Base-by-base conservation (phyloP, 306 rosid genomes). In the Gastrolobium bilobum region DNA sequence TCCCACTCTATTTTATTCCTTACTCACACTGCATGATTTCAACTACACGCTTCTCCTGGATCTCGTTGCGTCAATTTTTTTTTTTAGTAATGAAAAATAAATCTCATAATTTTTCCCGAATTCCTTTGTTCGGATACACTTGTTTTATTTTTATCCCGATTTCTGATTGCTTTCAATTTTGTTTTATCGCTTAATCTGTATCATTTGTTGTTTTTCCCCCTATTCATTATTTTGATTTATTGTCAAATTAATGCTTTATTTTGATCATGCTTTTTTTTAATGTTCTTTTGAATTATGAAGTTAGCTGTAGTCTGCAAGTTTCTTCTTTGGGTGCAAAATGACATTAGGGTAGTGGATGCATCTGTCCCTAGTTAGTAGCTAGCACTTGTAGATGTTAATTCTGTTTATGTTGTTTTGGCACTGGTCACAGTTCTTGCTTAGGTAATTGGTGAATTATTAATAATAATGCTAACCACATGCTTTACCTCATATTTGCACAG, bases 41-140 rank as follows among this genome's bases (percentile, higher is more conserved):
- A 29, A 58, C 2, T n/a, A 2, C 61, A n/a, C 80, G 15, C 44
- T 59, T 50, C n/a, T 63, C 51, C 33, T 13, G 3, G 79, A 71
- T 82, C 79, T 71, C 75, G 37, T 31, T 5, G 29, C 44, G 52
- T n/a, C 38, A 33, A 0, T 59, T 82, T 20, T 33, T 53, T 6
- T 34, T 15, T 4, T 31, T 38, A 10, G 35, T 26, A 26, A 43
- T 42, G 7, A 51, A 26, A 30, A 72, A 10, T 14, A 7, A 7
- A 8, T 44, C 1, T 64, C 31, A 0, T 66, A 34, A 9, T 14
- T 3, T 44, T 33, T 47, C 1, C 8, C 51, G 1, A 68, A 44
- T 46, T 59, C 63, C 6, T 6, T 1, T 40, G 70, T 7, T 11
- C 6, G 9, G 15, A 20, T 53, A 60, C 26, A 14, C 38, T 51